A percentile compares a stretch with the other conserved stretches of the same genome.
Conservation (phyloP, 768 basidiomycete species). For the Saitozyma podzolica region DNA sequence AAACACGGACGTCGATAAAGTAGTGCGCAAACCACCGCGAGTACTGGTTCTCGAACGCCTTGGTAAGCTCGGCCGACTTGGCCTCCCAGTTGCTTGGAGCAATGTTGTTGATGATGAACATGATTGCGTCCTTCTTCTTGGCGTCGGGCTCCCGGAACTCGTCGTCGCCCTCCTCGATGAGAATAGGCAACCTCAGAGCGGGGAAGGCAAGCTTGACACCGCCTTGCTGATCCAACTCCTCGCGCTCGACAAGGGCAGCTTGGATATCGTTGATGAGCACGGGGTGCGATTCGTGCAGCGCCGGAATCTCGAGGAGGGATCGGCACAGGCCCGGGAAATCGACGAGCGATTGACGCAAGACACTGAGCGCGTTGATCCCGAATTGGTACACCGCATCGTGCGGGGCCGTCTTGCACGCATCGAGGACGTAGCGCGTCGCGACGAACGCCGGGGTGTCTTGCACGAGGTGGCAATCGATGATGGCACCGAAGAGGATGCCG, state of each 20-base stretch:
- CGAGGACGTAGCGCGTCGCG: slow-evolving; percentile 92
- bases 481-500: slow-evolving; percentile 89
- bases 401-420: slow-evolving; percentile 85
- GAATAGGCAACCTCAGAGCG: slow-evolving; percentile 38
- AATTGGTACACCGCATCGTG: slow-evolving; percentile 82
- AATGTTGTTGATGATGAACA: slow-evolving; percentile 98
- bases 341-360: slow-evolving; percentile 79
- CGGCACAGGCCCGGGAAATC: slow-evolving; percentile 95
- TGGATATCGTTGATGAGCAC: slow-evolving; percentile 73
- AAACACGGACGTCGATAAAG: slow-evolving; percentile 91
- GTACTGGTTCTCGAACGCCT: slow-evolving; percentile 76
- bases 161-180: slow-evolving; percentile 56
- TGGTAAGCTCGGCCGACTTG: slow-evolving; percentile 82
- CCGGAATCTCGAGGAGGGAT: slow-evolving; percentile 80
- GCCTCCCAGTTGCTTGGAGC: slow-evolving; percentile 88
- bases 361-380: slow-evolving; percentile 82
- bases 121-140: slow-evolving; percentile 84
- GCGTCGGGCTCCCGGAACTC: slow-evolving; percentile 70
- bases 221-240: slow-evolving; percentile 55
- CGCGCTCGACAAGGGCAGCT: slow-evolving; percentile 61
- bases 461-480: slow-evolving; percentile 89
- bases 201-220: slow-evolving; percentile 47
- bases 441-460: slow-evolving; percentile 93
- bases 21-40: slow-evolving; percentile 98
- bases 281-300: slow-evolving; percentile 79